Evolutionary conservation across 331 rosid species (phyloP).

Genomic region (Cucumis variabilis): DNA sequence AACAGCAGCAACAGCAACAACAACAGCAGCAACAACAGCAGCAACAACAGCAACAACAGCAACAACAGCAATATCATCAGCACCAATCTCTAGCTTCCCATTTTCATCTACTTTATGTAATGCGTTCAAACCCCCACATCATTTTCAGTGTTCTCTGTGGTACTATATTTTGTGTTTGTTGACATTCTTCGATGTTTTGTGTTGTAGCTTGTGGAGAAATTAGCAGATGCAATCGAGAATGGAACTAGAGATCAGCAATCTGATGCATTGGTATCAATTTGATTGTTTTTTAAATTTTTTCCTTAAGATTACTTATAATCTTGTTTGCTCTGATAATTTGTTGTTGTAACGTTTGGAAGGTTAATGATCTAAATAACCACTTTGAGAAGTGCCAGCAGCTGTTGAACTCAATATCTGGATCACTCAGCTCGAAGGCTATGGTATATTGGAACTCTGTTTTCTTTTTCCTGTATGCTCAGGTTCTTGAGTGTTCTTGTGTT

Average conservation of each 20-base stretch:
- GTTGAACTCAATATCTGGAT: slow-evolving; percentile 81
- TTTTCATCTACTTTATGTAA: slow-evolving; percentile 73
- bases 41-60: slow-evolving; percentile 36
- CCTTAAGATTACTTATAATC: background rate
- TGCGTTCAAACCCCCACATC: slow-evolving; percentile 28
- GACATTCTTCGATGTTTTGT: slow-evolving; percentile 29
- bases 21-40: slow-evolving; percentile 40
- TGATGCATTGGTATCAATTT: slow-evolving; percentile 68
- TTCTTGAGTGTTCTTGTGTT: slow-evolving; percentile 17
- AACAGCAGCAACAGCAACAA: slow-evolving; percentile 36
- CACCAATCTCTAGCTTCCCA: slow-evolving; percentile 94
- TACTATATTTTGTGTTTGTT: background rate
- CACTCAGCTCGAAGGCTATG: slow-evolving; percentile 82
- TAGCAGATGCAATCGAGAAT: slow-evolving; percentile 70
- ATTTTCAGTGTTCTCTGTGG: background rate
- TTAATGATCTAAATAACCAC: slow-evolving; percentile 79
- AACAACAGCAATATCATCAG: slow-evolving; percentile 55
- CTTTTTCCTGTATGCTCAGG: background rate
- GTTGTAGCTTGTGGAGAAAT: slow-evolving; percentile 80
- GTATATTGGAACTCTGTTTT: slow-evolving; percentile 50
- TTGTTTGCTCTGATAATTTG: slow-evolving; percentile 1
- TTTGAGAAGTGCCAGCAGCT: slow-evolving; percentile 92
- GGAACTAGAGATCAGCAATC: slow-evolving; percentile 85
- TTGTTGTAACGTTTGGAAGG: slow-evolving; percentile 45
- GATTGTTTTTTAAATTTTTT: background rate